Conservation (phyloP, 345 rosid species). For the Gossypium australe region DNA sequence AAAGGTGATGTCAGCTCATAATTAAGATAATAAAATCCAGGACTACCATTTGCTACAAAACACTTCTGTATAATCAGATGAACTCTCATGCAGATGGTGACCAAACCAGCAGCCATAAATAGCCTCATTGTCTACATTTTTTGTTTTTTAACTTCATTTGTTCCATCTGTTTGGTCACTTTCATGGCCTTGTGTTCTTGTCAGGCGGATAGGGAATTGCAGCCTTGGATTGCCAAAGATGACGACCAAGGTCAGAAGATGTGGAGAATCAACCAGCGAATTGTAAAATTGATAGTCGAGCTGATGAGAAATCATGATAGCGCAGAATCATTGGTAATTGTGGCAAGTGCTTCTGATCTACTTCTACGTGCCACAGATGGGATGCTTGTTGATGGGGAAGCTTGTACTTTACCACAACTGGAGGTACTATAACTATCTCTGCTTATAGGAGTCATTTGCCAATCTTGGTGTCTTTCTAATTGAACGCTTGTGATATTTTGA, state of each 20-base stretch:
- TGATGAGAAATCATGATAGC: conserved; percentile 84
- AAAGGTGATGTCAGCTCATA: conserved; percentile 7
- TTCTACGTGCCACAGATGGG: conserved; percentile 92
- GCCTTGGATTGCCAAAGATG: conserved; percentile 97
- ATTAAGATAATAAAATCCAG: neutral
- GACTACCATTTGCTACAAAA: neutral
- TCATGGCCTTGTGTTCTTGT: conserved; percentile 26
- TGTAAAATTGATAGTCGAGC: conserved; percentile 78
- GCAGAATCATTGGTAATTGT: conserved; percentile 82
- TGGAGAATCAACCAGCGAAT: conserved; percentile 95
- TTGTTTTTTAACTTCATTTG: conserved; percentile 4
- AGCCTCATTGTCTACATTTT: conserved; percentile 5
- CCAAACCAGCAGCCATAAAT: conserved; percentile 3
- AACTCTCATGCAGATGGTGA: conserved; percentile 7
- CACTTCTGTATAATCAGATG: neutral
- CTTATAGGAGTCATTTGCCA: neutral
- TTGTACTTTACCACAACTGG: conserved; percentile 91
- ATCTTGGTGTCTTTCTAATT: too few relatives aligned
- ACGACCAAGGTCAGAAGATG: conserved; percentile 86
- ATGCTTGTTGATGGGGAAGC: conserved; percentile 98
- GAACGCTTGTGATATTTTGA: too few relatives aligned
- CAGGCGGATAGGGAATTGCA: conserved; percentile 96
- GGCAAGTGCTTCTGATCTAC: conserved; percentile 91
- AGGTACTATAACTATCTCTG: conserved; percentile 39
- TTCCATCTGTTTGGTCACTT: conserved; percentile 27